A percentile compares a stretch with the other conserved stretches of the same genome.
Evolutionary conservation across 768 basidiomycete species (phyloP).

Genomic region (Paxillus involutus): DNA sequence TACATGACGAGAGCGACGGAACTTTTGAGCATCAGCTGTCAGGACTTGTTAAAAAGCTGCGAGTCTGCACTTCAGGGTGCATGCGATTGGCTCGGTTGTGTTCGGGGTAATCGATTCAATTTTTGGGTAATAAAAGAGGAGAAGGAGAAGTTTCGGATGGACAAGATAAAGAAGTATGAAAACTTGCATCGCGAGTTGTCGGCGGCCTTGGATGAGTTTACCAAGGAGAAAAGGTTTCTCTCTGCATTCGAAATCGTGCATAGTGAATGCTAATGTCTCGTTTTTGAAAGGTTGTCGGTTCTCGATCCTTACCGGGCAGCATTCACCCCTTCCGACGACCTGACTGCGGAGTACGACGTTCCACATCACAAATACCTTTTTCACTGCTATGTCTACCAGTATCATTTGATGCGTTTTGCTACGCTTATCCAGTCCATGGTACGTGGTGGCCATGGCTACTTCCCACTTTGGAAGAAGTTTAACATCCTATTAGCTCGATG

Average conservation of each 20-base stretch:
- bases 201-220: conserved; percentile 45
- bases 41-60: conserved; percentile 49
- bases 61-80: conserved; percentile 39
- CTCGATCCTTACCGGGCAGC: conserved; percentile 60
- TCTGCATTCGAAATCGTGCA: background rate
- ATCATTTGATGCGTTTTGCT: conserved; percentile 43
- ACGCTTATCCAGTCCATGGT: conserved; percentile 35
- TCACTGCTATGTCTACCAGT: conserved; percentile 73
- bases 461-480: background rate
- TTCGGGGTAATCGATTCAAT: conserved; percentile 35
- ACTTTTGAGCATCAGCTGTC: conserved; percentile 53
- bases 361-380: conserved; percentile 73
- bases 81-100: conserved; percentile 50
- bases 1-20: conserved; percentile 43
- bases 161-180: conserved; percentile 38
- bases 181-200: conserved; percentile 37
- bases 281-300: conserved; percentile 40
- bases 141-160: conserved; percentile 30
- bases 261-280: background rate
- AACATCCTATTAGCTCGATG: conserved; percentile 45
- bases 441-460: conserved; percentile 5
- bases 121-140: conserved; percentile 37
- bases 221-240: conserved; percentile 48
- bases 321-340: conserved; percentile 40
- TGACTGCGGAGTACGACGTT: conserved; percentile 33